These are phyloP conservation scores for Calonectria pteridis DNA, from an alignment of 2,329 filamentous ascomycete genomes.

Conservation along the genomic window DNA sequence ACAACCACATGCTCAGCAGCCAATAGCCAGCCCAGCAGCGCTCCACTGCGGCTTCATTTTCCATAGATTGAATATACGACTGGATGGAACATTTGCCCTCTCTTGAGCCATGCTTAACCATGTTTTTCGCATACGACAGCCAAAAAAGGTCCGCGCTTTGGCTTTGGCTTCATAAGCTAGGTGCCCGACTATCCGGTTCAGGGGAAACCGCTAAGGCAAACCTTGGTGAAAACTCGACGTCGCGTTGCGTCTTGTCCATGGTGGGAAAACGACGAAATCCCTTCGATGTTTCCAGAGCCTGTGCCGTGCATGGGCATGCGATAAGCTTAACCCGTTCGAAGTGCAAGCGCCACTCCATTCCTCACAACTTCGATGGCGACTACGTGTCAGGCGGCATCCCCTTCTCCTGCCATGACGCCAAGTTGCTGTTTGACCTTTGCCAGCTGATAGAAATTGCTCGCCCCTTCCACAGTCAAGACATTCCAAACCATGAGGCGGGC, in stretches of 20 bases:
- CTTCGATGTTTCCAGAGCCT: background rate
- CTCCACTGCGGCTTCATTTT: background rate
- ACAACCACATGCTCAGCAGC: background rate
- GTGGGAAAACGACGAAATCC: background rate
- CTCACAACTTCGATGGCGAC: background rate
- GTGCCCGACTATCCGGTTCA: background rate
- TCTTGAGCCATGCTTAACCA: background rate
- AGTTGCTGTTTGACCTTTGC: background rate
- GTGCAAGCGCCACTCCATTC: slow-evolving; percentile 18
- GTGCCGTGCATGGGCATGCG: background rate
- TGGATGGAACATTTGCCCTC: background rate
- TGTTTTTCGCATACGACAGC: slow-evolving; percentile 2
- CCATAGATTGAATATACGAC: slow-evolving; percentile 2
- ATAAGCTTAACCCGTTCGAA: slow-evolving; percentile 3
- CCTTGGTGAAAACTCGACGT: background rate
- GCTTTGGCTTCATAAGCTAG: background rate
- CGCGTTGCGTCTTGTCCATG: background rate
- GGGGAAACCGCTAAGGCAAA: background rate
- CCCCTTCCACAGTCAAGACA: background rate
- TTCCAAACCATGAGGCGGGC: background rate
- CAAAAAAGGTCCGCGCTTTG: background rate
- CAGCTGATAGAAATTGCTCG: background rate
- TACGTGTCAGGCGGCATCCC: background rate
- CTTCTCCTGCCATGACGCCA: background rate
- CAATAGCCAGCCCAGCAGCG: background rate